phyloP scores from a whole-genome alignment of 805 yeast genomes.

The Saccharomycopsis fibuligera region DNA sequence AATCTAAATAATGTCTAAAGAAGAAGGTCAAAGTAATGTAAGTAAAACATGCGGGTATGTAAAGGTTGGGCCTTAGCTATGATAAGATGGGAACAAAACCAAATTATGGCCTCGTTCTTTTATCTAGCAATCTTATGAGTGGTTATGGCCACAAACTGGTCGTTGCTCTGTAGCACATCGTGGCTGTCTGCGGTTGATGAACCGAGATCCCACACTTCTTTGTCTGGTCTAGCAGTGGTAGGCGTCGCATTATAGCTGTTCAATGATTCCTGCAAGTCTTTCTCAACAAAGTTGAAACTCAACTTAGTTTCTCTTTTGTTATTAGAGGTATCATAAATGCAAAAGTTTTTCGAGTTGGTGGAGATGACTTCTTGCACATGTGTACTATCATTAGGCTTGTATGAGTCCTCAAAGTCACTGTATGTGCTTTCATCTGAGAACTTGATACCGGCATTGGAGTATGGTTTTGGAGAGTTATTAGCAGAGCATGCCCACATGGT shows the following conservation, averaged over 20 bases:
- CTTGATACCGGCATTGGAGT: slow-evolving; percentile 30
- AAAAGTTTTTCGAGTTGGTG: slow-evolving; percentile 8
- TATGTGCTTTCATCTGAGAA: slow-evolving; percentile 19
- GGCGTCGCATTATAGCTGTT: not conserved
- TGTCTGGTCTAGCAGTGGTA: not conserved
- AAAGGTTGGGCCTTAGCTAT: too few relatives aligned
- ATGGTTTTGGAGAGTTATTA: slow-evolving; percentile 37
- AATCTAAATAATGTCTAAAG: too few relatives aligned
- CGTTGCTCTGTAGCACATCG: not conserved
- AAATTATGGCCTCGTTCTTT: too few relatives aligned
- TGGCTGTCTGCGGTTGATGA: too few relatives aligned
- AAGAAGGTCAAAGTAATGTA: too few relatives aligned
- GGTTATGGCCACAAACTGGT: not conserved
- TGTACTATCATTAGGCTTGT: slow-evolving; percentile 3
- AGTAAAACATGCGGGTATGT: too few relatives aligned
- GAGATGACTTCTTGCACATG: slow-evolving; percentile 8
- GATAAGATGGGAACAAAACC: too few relatives aligned
- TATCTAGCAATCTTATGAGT: not conserved
- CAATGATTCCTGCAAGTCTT: too few relatives aligned
- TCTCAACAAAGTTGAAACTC: not conserved
- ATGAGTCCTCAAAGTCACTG: slow-evolving; percentile 21
- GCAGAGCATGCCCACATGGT: slow-evolving; percentile 84
- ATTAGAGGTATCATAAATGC: slow-evolving; percentile 20
- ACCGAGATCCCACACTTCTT: not conserved
- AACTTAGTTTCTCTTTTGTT: slow-evolving; percentile 1